Conservation (phyloP, 345 rosid genomes). For the Syzygium grande region DNA sequence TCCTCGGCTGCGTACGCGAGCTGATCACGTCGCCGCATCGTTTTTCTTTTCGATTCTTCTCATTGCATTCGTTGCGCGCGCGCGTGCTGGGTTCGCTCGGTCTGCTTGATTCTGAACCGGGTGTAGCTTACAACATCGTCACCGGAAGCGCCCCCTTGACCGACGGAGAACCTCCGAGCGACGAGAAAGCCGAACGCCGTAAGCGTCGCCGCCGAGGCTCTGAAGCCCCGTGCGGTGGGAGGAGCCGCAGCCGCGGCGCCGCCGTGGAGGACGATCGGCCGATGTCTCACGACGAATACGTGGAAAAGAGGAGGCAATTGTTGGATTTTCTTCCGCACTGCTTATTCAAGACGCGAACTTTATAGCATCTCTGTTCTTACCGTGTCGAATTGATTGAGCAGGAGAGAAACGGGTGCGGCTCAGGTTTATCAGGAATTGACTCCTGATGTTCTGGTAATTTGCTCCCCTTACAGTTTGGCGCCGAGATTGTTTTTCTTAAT, state of each 20-base stretch:
- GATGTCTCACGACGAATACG: slow-evolving; percentile 57
- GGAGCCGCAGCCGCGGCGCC: not conserved
- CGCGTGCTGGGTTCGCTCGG: not conserved
- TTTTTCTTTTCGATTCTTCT: not conserved
- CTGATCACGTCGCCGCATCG: not conserved
- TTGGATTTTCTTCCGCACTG: not conserved
- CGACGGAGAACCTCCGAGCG: slow-evolving; percentile 12
- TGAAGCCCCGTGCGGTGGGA: slow-evolving; percentile 6
- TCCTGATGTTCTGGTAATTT: slow-evolving; percentile 40
- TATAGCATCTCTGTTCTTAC: not conserved
- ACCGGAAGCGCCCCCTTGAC: slow-evolving; percentile 40
- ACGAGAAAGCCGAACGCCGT: slow-evolving; percentile 1
- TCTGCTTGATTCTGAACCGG: not conserved
- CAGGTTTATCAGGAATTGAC: slow-evolving; percentile 30
- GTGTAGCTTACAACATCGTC: slow-evolving; percentile 45
- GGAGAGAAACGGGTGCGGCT: slow-evolving; percentile 39
- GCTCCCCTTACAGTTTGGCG: not conserved
- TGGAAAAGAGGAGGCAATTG: slow-evolving; percentile 36
- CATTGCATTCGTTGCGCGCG: not conserved
- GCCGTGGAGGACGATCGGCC: slow-evolving; percentile 30
- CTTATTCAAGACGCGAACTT: not conserved
- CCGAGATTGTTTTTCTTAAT: not conserved
- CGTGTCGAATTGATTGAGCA: slow-evolving; percentile 8
- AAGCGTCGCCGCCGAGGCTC: slow-evolving; percentile 24
- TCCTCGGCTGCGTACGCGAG: not conserved